Evolutionary conservation across 2,329 filamentous ascomycete genomes (phyloP).

Genomic region (Pezicula carpinea): DNA sequence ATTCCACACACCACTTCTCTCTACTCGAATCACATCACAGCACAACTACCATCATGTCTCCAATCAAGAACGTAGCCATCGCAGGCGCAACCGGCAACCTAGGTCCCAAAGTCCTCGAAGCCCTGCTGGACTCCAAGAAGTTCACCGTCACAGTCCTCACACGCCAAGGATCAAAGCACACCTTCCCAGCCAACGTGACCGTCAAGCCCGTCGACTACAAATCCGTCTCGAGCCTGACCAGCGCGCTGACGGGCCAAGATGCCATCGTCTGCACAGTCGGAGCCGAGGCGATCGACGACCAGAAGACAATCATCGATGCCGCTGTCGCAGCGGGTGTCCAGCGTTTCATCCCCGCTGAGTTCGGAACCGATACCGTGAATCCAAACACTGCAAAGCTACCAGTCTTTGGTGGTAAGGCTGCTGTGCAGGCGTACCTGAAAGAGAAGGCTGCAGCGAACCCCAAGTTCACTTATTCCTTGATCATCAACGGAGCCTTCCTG

Average conservation of each 20-base stretch:
- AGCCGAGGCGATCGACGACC: slow-evolving; percentile 24
- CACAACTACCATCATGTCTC: slow-evolving; percentile 12
- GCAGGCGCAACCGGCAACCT: slow-evolving; percentile 21
- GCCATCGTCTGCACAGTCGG: too few relatives aligned
- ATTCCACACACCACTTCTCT: too few relatives aligned
- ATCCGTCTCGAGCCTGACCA: too few relatives aligned
- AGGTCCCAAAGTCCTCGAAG: slow-evolving; percentile 11
- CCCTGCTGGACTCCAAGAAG: too few relatives aligned
- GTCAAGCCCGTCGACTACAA: too few relatives aligned
- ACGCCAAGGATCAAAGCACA: too few relatives aligned
- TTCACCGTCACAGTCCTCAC: too few relatives aligned
- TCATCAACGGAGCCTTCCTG: slow-evolving; percentile 52
- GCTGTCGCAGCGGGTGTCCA: slow-evolving; percentile 53
- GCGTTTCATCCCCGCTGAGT: slow-evolving; percentile 60
- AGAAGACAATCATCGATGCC: slow-evolving; percentile 51
- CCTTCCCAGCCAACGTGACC: too few relatives aligned
- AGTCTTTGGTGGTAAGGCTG: slow-evolving; percentile 46
- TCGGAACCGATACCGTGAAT: slow-evolving; percentile 36
- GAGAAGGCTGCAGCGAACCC: slow-evolving; percentile 34
- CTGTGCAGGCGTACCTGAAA: slow-evolving; percentile 35
- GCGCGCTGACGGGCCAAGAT: too few relatives aligned
- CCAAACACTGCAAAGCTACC: slow-evolving; percentile 38
- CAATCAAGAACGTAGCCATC: slow-evolving; percentile 22
- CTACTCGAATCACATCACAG: too few relatives aligned
- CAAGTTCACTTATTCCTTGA: slow-evolving; percentile 47